phyloP scores from a whole-genome alignment of 305 asterid genomes.

The Fraxinus platypoda region DNA sequence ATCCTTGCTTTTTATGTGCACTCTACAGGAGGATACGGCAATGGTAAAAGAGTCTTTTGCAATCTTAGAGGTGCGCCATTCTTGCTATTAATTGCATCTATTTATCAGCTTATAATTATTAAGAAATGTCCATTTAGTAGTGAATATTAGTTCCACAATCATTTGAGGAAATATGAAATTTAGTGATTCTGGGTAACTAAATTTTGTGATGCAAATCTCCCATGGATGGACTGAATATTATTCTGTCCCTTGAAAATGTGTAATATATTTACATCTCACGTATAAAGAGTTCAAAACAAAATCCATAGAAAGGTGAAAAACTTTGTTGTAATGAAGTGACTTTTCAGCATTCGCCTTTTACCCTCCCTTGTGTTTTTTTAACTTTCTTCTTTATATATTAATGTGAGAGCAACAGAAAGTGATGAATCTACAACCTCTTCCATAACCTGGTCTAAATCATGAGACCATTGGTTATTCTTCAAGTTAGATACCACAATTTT shows the following conservation, averaged over 20 bases:
- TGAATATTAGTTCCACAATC: not conserved
- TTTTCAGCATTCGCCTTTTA: not conserved
- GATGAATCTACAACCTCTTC: not conserved
- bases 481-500: not conserved
- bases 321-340: not conserved
- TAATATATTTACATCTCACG: not conserved
- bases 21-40: constrained; percentile 71
- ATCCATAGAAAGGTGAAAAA: not conserved
- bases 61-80: constrained; percentile 72
- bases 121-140: not conserved
- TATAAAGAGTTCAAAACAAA: not conserved
- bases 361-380: not conserved
- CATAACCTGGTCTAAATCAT: not conserved
- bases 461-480: not conserved
- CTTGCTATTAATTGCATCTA: not conserved
- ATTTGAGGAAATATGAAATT: not conserved
- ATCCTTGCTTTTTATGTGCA: constrained; percentile 73
- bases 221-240: not conserved
- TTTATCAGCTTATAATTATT: not conserved
- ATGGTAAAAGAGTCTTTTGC: constrained; percentile 60
- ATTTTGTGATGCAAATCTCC: not conserved
- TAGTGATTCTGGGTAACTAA: not conserved
- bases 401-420: not conserved
- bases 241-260: not conserved
- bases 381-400: not conserved